Conservation (phyloP, 805 yeast genomes). For the Zygosaccharomyces rouxii region DNA sequence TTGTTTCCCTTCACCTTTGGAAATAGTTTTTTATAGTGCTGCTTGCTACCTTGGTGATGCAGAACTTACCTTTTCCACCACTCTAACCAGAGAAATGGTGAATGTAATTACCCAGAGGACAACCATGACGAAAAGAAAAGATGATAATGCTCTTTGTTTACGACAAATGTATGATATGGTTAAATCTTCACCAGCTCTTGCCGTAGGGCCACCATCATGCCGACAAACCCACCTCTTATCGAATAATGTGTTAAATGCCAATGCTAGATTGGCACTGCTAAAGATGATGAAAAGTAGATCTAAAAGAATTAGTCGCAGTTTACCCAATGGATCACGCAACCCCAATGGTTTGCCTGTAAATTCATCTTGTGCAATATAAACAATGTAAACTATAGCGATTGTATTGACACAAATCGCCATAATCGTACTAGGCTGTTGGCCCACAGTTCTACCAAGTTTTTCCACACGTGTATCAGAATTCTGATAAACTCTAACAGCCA, state of each 20-base stretch:
- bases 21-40: not conserved
- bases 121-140: conserved; percentile 71
- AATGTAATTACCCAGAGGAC: conserved; percentile 83
- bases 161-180: conserved; percentile 57
- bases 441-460: conserved; percentile 33
- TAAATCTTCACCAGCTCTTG: conserved; percentile 21
- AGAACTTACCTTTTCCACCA: conserved; percentile 59
- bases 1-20: not conserved
- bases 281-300: conserved; percentile 86
- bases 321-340: conserved; percentile 75
- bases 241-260: conserved; percentile 77
- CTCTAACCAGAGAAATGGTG: conserved; percentile 74
- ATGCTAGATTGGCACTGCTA: conserved; percentile 79
- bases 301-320: conserved; percentile 72
- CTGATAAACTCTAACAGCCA: conserved; percentile 58
- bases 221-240: conserved; percentile 80
- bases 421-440: conserved; percentile 83
- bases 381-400: conserved; percentile 68
- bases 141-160: conserved; percentile 71
- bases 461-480: conserved; percentile 30
- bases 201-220: conserved; percentile 17
- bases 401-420: conserved; percentile 88
- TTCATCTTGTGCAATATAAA: conserved; percentile 85
- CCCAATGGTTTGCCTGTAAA: conserved; percentile 91
- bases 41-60: conserved; percentile 16